phyloP scores from a whole-genome alignment of 108 stramenopile genomes.

The Epipyxis sp. region DNA sequence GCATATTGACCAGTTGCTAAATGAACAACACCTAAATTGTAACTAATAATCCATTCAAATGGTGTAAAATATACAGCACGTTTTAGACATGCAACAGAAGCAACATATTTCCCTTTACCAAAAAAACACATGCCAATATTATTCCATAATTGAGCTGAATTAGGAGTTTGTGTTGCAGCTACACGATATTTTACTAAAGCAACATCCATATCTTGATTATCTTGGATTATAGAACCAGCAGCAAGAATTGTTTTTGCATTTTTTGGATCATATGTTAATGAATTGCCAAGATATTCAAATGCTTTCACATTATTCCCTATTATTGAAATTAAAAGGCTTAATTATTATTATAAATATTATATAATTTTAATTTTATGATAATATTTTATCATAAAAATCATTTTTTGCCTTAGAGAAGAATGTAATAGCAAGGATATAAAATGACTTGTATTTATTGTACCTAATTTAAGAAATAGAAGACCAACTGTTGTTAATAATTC shows the following conservation, averaged over 20 bases:
- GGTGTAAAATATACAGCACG: conserved; percentile 62
- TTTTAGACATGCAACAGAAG: conserved; percentile 63
- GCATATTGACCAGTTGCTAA: conserved; percentile 59
- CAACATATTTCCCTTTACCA: conserved; percentile 58
- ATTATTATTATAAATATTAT: no score
- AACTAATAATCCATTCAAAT: conserved; percentile 64
- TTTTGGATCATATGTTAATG: conserved; percentile 57
- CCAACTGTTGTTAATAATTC: conserved; percentile 61
- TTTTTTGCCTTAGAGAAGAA: no score
- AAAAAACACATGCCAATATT: conserved; percentile 71
- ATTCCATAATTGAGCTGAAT: conserved; percentile 68
- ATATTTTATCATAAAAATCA: no score
- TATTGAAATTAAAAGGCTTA: no score
- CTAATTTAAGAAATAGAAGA: conserved; percentile 51
- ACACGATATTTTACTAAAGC: conserved; percentile 65
- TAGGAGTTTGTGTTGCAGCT: conserved; percentile 58
- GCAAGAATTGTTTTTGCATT: conserved; percentile 62
- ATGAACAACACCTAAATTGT: conserved; percentile 63
- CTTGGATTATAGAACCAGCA: conserved; percentile 67
- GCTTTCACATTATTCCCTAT: conserved; percentile 53
- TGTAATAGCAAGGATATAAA: no score
- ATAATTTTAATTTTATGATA: no score
- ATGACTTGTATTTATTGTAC: no score
- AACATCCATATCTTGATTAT: conserved; percentile 60
- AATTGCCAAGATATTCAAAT: conserved; percentile 61